phyloP scores from a whole-genome alignment of 352 stramenopile species.

The Globisporangium perplexum region DNA sequence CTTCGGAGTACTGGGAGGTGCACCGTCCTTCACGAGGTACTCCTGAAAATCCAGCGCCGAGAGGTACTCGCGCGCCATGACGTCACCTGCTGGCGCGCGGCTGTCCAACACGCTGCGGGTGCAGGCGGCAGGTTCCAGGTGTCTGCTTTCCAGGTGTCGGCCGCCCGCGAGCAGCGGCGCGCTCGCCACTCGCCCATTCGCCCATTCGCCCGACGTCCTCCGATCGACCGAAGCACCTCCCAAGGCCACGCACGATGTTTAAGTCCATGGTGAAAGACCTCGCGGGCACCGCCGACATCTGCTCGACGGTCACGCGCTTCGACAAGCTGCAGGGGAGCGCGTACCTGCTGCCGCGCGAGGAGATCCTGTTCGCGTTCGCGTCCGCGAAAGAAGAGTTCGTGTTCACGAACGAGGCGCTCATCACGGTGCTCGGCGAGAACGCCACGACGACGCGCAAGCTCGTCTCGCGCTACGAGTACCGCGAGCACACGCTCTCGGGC shows the following conservation, averaged over 20 bases:
- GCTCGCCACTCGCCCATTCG: too few species aligned
- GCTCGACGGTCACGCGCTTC: slow-evolving; percentile 34
- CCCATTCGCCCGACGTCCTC: too few species aligned
- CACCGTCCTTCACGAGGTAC: too few species aligned
- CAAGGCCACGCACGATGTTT: too few species aligned
- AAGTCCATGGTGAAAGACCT: slow-evolving; percentile 46
- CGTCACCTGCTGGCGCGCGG: not conserved
- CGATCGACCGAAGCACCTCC: too few species aligned
- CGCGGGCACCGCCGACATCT: slow-evolving; percentile 47
- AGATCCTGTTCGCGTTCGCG: slow-evolving; percentile 45
- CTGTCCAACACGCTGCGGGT: too few species aligned
- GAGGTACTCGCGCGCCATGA: not conserved
- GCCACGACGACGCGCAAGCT: slow-evolving; percentile 49
- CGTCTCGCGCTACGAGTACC: slow-evolving; percentile 34
- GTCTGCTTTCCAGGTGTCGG: too few species aligned
- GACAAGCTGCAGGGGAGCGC: slow-evolving; percentile 28
- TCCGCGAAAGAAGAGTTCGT: slow-evolving; percentile 56
- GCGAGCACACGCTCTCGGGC: slow-evolving; percentile 21
- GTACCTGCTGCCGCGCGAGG: slow-evolving; percentile 50
- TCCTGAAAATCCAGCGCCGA: not conserved
- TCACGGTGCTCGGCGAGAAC: slow-evolving; percentile 28
- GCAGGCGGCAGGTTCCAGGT: not conserved
- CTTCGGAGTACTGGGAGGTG: too few species aligned
- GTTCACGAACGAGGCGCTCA: slow-evolving; percentile 60
- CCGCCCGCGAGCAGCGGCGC: too few species aligned